Percentiles rank a stretch among this genome's conserved stretches.
Evolutionary conservation across 225 moss, liverwort and hornwort species (phyloP).

Genomic region (Lunularia cruciata): DNA sequence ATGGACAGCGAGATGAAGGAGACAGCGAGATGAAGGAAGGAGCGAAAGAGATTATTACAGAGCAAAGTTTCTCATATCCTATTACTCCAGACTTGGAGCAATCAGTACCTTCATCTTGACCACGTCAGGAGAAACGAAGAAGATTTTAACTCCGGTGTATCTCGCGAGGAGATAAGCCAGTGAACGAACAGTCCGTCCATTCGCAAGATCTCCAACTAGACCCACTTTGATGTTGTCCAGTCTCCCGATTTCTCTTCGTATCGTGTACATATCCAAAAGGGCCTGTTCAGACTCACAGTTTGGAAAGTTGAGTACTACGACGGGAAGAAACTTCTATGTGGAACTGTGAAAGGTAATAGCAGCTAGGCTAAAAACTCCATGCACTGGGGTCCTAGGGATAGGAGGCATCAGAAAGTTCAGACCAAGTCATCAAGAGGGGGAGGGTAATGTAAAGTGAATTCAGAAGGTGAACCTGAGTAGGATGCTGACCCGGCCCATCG

Average conservation of each 20-base stretch:
- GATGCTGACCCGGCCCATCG: conserved; percentile 99
- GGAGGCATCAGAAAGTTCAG: too few relatives aligned
- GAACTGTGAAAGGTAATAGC: too few relatives aligned
- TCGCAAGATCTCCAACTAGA: conserved; percentile 91
- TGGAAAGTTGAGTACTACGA: too few relatives aligned
- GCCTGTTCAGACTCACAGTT: conserved; percentile 47
- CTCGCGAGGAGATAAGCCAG: conserved; percentile 73
- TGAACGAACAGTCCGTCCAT: conserved; percentile 94
- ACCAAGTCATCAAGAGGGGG: too few relatives aligned
- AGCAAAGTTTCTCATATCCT: too few relatives aligned
- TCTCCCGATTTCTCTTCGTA: conserved; percentile 82
- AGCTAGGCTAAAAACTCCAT: too few relatives aligned
- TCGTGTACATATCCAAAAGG: conserved; percentile 88
- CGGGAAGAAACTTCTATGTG: too few relatives aligned
- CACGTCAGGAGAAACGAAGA: conserved; percentile 89
- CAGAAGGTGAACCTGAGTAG: conserved; percentile 66
- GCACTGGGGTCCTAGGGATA: too few relatives aligned
- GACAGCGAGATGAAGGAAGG: not conserved
- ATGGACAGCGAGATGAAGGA: too few relatives aligned
- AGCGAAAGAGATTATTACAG: too few relatives aligned
- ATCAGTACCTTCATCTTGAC: conserved; percentile 85
- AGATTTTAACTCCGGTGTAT: conserved; percentile 79
- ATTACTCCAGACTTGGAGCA: not conserved
- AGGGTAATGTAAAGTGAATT: too few relatives aligned
- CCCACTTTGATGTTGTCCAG: conserved; percentile 90